phyloP scores from a whole-genome alignment of 2,329 filamentous ascomycete species.

The Elsinoe batatas region DNA sequence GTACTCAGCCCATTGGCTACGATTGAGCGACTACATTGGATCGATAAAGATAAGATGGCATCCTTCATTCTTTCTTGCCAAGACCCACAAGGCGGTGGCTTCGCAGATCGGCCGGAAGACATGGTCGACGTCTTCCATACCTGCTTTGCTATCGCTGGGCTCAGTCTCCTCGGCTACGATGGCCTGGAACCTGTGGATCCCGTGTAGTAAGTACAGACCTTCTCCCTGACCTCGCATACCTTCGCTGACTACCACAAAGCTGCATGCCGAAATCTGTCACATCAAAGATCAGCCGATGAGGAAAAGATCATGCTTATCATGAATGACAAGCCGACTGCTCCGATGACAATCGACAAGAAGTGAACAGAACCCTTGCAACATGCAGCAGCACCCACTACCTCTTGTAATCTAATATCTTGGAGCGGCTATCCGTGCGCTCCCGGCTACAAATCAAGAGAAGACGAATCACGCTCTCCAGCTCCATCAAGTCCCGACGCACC shows the following conservation, averaged over 20 bases:
- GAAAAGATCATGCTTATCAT: background rate
- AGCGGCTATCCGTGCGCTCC: slow-evolving; percentile 26
- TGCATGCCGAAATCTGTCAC: slow-evolving; percentile 8
- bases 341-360: too few species aligned
- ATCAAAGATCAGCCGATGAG: background rate
- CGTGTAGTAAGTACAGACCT: slow-evolving; percentile 55
- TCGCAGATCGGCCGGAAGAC: slow-evolving; percentile 83
- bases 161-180: slow-evolving; percentile 72
- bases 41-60: slow-evolving; percentile 70
- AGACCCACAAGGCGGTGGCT: slow-evolving; percentile 71
- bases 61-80: slow-evolving; percentile 81
- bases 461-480: slow-evolving; percentile 19
- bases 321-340: background rate
- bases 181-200: slow-evolving; percentile 75
- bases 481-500: background rate
- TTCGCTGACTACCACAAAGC: background rate
- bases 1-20: slow-evolving; percentile 86
- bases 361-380: too few species aligned
- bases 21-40: slow-evolving; percentile 83
- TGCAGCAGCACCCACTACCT: slow-evolving; percentile 29
- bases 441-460: slow-evolving; percentile 63
- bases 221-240: background rate
- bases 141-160: slow-evolving; percentile 73
- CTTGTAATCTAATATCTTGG: slow-evolving; percentile 64
- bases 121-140: slow-evolving; percentile 99